Conservation (phyloP, 75 land plant genomes). For the Larix kaempferi region DNA sequence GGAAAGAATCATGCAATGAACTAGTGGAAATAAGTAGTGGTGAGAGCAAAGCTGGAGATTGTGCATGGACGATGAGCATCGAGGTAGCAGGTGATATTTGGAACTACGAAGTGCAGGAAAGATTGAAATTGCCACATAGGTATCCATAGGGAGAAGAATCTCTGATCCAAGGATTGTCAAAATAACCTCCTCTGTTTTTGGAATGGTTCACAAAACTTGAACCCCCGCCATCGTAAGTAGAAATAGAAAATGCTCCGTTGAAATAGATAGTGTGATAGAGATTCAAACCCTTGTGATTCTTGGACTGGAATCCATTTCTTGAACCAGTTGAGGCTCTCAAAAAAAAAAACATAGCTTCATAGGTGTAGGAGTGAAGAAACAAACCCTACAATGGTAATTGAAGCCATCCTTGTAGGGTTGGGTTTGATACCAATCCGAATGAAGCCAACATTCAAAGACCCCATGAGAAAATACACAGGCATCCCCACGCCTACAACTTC, state of each 20-base stretch:
- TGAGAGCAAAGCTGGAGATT: slow-evolving; percentile 24
- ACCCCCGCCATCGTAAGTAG: too few relatives aligned
- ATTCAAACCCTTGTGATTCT: not conserved
- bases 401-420: slow-evolving; percentile 79
- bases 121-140: not conserved
- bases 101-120: not conserved
- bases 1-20: not conserved
- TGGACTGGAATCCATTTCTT: too few relatives aligned
- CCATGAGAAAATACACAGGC: too few relatives aligned
- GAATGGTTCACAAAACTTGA: not conserved
- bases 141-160: not conserved
- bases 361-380: slow-evolving; percentile 54
- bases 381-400: slow-evolving; percentile 43
- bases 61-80: slow-evolving; percentile 33
- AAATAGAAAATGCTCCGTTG: not conserved
- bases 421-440: slow-evolving; percentile 64
- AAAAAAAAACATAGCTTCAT: slow-evolving; percentile 57
- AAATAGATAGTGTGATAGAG: slow-evolving; percentile 7
- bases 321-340: not conserved
- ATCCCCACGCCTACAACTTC: slow-evolving; percentile 55
- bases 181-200: not conserved
- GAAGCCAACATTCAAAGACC: too few relatives aligned
- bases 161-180: too few relatives aligned
- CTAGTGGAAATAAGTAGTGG: not conserved
- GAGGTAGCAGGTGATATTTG: slow-evolving; percentile 36